Base-by-base conservation (phyloP, 2,329 filamentous ascomycete species). In the Talaromyces marneffei region DNA sequence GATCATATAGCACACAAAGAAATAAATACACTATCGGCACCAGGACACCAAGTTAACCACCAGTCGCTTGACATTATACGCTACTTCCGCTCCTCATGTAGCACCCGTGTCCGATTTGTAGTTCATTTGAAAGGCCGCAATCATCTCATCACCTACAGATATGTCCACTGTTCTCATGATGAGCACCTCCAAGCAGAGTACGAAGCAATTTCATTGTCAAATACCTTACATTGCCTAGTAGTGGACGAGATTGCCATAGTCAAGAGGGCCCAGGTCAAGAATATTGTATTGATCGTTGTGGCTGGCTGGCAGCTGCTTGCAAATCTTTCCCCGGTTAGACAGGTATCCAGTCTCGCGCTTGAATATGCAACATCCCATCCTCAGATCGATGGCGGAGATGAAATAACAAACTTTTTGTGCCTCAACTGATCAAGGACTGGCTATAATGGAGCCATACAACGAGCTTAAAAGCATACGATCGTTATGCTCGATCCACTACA, bases 401-500 rank as follows among this genome's bases (percentile, higher is more conserved):
- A 2, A 20, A 18, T 37, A 35, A 6, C 50, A 14, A 12, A 31
- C 5, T 3, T 2, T 37, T 1, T 53, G 12, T 25, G n/a, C n/a
- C 33, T 39, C 12, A 25, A 25, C 6, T n/a, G 7, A 54, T 54
- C 6, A 10, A 54, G 5, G 12, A 31, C 0, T 54, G 50, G 50
- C 33, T 37, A 23, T 31, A 54, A 35, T 55, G 52, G 35, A 55
- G 52, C 35, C 52, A 55, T 23, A 39, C 20, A 12, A 18, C 33
- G 7, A 85, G 85, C 0, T 71, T 88, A n/a, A 67, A 67, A 16
- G 84, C 84, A 1, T 87, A 85, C 65, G 85, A 88, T 69, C 63
- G 67, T 9, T 67, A 70, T 10, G 68, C 82, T 0, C 68, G 70
- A 0, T 64, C 62, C n/a, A 66, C 66, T 57, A 61, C 81, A 0